Evolutionary conservation across 2,329 filamentous ascomycete genomes (phyloP), one percentile per base, ranked within the genome.

Genomic region (Penicillium brasilianum): DNA sequence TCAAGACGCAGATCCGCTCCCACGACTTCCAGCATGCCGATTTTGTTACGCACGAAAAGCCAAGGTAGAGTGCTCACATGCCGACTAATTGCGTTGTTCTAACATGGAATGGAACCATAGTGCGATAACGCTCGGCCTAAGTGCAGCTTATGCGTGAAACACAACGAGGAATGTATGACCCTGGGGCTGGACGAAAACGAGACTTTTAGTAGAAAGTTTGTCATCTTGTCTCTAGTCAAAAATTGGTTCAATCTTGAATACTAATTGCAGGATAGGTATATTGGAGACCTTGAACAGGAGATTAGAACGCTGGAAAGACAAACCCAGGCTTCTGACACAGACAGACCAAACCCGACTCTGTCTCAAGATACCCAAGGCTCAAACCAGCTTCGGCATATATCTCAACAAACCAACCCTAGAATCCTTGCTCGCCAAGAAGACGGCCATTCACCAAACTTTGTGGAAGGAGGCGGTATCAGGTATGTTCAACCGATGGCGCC

Each of bases 121-220:
- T 76, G 74, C 44, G 74, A 76, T 53, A 73, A 69, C 55, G 59
- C 53, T 30, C 63, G 72, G 9, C 74, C 74, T 2, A 71, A 66
- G 61, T 76, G 74, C 53, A 62, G 62, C 13, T 59, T 66, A 11
- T 77, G 73, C 52, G 58, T 65, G 13, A 72, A 66, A 28, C 68
- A 62, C 34, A 65, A 63, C 1, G 58, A 62, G 13, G 68, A 66
- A 25, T 77, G 74, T 46, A 55, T 75, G 44, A 72, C 73, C 5
- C 57, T 76, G 13, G 66, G 62, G 34, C 56, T 70, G 0, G 66
- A 63, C 18, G 68, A 67, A 8, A 57, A 66, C 11, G 60, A 67
- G 41, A 14, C 64, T 16, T 55, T 75, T n/a, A 65, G 70, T 14
- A 50, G 74, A 58, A 64, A 69, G 66, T 69, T 22, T 6, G 46